phyloP scores from a whole-genome alignment of 352 stramenopile genomes.

The Pythium sp. region DNA sequence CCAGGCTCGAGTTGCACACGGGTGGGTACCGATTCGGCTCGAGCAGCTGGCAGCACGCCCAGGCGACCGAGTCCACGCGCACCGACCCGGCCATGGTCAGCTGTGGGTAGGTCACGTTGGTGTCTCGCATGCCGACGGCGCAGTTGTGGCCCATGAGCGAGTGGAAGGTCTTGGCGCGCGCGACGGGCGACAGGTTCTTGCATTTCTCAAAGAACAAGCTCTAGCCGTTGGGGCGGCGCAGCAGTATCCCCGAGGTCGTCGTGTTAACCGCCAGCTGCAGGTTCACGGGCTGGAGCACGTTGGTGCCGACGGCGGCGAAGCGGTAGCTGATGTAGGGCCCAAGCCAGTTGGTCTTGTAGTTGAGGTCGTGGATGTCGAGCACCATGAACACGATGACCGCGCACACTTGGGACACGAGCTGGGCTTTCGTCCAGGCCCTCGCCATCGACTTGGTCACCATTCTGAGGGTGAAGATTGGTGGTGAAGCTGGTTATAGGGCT shows the following conservation, averaged over 20 bases:
- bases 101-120: conserved; percentile 17
- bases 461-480: too few species aligned
- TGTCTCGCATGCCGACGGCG: conserved; percentile 22
- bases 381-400: conserved; percentile 25
- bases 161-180: background rate
- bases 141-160: conserved; percentile 40
- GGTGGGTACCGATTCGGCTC: conserved; percentile 39
- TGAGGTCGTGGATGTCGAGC: conserved; percentile 50
- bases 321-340: conserved; percentile 35
- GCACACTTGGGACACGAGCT: conserved; percentile 23
- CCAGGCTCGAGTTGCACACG: conserved; percentile 44
- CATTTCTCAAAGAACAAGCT: conserved; percentile 46
- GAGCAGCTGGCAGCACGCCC: conserved; percentile 41
- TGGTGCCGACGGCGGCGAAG: conserved; percentile 28
- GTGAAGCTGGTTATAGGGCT: background rate
- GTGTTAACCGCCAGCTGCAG: conserved; percentile 6
- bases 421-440: background rate
- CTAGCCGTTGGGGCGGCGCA: conserved; percentile 31
- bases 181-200: conserved; percentile 20
- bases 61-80: conserved; percentile 44
- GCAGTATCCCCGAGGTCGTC: conserved; percentile 11
- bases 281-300: conserved; percentile 9
- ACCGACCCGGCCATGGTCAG: conserved; percentile 36
- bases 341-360: conserved; percentile 54
- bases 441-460: background rate